A percentile compares a stretch with the other conserved stretches of the same genome.
Conservation (phyloP, 2,329 filamentous ascomycete genomes). For the Thielaviopsis punctulata region DNA sequence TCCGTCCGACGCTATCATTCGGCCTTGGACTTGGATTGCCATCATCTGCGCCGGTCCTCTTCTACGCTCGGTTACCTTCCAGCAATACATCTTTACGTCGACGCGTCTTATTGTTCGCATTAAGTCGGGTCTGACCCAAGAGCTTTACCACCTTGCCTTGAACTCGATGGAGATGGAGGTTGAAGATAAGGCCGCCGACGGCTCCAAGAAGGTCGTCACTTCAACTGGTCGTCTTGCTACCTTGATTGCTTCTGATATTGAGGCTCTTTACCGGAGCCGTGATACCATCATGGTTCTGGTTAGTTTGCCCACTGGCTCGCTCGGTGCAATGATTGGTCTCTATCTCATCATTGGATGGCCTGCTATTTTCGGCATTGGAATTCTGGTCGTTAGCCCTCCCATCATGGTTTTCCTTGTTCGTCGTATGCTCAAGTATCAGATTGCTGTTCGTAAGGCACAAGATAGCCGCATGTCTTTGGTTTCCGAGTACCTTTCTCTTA, state of each 20-base stretch:
- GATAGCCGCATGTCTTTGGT: conserved; percentile 40
- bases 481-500: conserved; percentile 39
- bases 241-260: conserved; percentile 41
- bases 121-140: conserved; percentile 39
- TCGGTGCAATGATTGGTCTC: conserved; percentile 31
- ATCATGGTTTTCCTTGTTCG: conserved; percentile 32
- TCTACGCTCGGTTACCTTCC: conserved; percentile 31
- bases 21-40: conserved; percentile 35
- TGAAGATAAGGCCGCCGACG: conserved; percentile 19
- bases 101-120: conserved; percentile 34
- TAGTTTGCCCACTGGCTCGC: conserved; percentile 29
- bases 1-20: conserved; percentile 26
- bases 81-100: conserved; percentile 40
- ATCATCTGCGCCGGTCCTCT: conserved; percentile 32
- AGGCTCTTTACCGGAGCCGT: conserved; percentile 33
- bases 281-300: conserved; percentile 31
- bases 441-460: conserved; percentile 35
- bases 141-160: conserved; percentile 38
- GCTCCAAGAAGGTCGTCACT: conserved; percentile 19
- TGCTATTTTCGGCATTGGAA: conserved; percentile 32
- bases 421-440: conserved; percentile 32
- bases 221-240: conserved; percentile 36
- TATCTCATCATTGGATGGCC: conserved; percentile 40
- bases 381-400: conserved; percentile 31
- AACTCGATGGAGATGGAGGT: conserved; percentile 39